These are phyloP conservation scores for Coriaria nepalensis DNA, from an alignment of 306 rosid species.

Conservation along the genomic window DNA sequence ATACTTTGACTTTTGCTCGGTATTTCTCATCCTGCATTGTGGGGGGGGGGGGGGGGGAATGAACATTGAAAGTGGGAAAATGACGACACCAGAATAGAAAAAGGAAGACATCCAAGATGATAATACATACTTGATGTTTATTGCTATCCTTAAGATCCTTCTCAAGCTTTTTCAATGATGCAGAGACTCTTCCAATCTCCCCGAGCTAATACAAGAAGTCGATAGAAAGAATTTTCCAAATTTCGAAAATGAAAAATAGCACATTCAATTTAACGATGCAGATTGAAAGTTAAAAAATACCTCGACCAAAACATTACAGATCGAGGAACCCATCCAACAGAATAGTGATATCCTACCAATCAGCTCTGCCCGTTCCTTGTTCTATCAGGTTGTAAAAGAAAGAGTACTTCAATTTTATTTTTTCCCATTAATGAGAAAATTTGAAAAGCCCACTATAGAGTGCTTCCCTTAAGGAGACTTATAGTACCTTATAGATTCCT, in stretches of 20 bases:
- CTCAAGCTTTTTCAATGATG: constrained; percentile 73
- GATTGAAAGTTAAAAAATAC: constrained; percentile 31
- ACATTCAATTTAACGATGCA: background rate
- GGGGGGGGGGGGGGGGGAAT: too few relatives aligned
- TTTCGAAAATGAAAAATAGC: background rate
- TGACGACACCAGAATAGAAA: background rate
- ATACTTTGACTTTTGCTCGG: constrained; percentile 47
- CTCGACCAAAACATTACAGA: constrained; percentile 69
- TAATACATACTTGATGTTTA: constrained; percentile 54
- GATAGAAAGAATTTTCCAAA: constrained; percentile 9
- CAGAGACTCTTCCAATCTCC: constrained; percentile 87
- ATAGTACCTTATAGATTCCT: constrained; percentile 54
- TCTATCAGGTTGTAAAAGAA: constrained; percentile 19
- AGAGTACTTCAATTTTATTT: too few relatives aligned
- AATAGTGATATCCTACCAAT: constrained; percentile 73
- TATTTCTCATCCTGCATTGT: constrained; percentile 60
- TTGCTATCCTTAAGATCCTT: constrained; percentile 53
- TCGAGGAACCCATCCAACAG: constrained; percentile 91
- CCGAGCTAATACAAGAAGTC: constrained; percentile 44
- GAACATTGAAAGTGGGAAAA: background rate
- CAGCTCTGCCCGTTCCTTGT: constrained; percentile 69
- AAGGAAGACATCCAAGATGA: background rate
- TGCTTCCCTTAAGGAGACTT: background rate
- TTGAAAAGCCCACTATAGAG: too few relatives aligned
- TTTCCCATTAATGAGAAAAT: background rate